Base-by-base conservation (phyloP, 2,329 filamentous ascomycete species). In the Colletotrichum coccodes region DNA sequence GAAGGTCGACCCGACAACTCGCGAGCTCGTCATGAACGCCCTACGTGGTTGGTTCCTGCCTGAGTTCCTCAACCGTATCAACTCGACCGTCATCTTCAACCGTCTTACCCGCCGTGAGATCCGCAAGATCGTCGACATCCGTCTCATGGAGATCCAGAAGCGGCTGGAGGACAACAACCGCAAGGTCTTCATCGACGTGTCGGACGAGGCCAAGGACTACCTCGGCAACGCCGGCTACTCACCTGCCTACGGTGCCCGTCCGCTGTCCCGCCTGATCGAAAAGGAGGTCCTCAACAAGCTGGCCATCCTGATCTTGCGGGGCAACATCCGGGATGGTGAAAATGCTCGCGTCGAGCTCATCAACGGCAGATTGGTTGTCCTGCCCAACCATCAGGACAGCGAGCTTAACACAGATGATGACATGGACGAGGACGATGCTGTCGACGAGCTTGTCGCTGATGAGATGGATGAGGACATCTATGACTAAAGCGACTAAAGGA, bases 31-130 rank as follows among this genome's bases (percentile, higher is more conserved):
- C 76, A 97, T 96, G 91, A 92, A 90, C 60, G 90, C 95, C 5
- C 88, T 99, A 42, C 92, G 95, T 76, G 94, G 94, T 85, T 98
- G 97, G 85, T 99, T 99, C 90, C 86, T 99, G 2, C 96, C 96
- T 36, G 96, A 99, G 77, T 99, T 99, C 87, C 90, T 99, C 73
- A 99, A 99, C 87, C 94, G 96, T 79, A 98, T 99, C 85, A 95
- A 90, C 82, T 96, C 92, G 70, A 94, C 91, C 62, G 95, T 99
- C 82, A 98, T 99, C 83, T 99, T 99, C 89, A 99, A 99, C 86
- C 93, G 96, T 54, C 92, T 99, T 64, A 95, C 93, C 4, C 92
- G 91, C 78, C 86, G 82, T 65, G 96, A 99, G 82, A 99, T 99
- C 76, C 92, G 96, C 77, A 94, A 90, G 84, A 98, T 99, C 77